These are phyloP conservation scores for Hortiboletus campestris DNA, from an alignment of 768 basidiomycete genomes.

Conservation along the genomic window DNA sequence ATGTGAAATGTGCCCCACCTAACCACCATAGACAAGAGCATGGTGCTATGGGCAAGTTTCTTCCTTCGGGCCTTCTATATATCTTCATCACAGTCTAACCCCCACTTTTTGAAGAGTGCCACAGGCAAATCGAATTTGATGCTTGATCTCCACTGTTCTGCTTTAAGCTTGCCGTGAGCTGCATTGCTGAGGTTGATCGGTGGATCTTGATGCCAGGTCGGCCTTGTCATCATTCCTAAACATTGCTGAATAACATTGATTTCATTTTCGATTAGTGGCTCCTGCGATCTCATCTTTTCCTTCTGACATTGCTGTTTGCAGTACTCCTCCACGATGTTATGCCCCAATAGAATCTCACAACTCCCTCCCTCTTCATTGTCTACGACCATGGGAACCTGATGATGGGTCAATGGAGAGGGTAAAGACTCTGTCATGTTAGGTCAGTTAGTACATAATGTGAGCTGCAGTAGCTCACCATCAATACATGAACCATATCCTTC, in stretches of 20 bases:
- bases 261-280: background rate
- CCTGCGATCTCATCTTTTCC: no score
- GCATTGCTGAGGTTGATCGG: constrained; percentile 19
- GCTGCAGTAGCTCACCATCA: no score
- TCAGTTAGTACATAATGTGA: no score
- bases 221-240: background rate
- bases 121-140: constrained; percentile 29
- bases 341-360: no score
- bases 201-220: constrained; percentile 24
- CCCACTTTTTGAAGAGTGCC: constrained; percentile 29
- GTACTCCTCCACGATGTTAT: background rate
- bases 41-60: constrained; percentile 25
- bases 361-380: background rate
- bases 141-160: constrained; percentile 32
- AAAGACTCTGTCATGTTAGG: no score
- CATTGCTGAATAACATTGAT: background rate
- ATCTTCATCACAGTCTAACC: background rate
- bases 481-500: no score
- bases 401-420: no score
- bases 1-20: constrained; percentile 17
- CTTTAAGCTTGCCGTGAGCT: constrained; percentile 34
- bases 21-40: constrained; percentile 11
- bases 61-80: background rate
- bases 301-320: background rate
- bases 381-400: no score